phyloP scores from a whole-genome alignment of 495 filamentous ascomycete species.

The Aspergillus ostianus region DNA sequence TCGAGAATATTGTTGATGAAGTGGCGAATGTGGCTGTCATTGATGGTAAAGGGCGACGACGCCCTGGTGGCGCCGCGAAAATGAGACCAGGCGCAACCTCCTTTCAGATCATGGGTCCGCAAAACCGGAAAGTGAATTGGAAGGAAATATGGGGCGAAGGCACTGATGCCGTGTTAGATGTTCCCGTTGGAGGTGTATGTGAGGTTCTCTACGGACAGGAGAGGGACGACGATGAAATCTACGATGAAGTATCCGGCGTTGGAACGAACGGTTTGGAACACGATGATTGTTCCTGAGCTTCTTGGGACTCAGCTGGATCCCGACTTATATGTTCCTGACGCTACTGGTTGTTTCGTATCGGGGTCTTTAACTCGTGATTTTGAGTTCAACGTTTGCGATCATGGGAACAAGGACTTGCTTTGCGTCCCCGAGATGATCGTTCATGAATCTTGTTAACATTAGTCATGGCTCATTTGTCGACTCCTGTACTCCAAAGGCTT shows the following conservation, averaged over 20 bases:
- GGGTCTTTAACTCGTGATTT: no score
- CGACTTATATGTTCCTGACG: no score
- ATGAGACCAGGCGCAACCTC: slow-evolving; percentile 47
- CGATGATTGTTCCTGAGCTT: neutral
- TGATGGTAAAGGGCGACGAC: slow-evolving; percentile 64
- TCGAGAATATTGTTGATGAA: slow-evolving; percentile 92
- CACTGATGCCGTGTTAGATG: slow-evolving; percentile 97
- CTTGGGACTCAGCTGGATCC: no score
- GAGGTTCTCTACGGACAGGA: slow-evolving; percentile 66
- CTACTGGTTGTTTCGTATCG: no score
- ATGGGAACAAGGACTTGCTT: no score
- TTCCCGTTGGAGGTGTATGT: slow-evolving; percentile 94
- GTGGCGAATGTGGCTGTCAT: slow-evolving; percentile 81
- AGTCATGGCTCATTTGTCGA: no score
- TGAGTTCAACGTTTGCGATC: no score
- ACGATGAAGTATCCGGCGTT: slow-evolving; percentile 9
- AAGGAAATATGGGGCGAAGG: slow-evolving; percentile 80
- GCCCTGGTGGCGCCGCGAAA: slow-evolving; percentile 40
- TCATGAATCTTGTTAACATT: no score
- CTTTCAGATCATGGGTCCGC: slow-evolving; percentile 48
- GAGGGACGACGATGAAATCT: slow-evolving; percentile 35
- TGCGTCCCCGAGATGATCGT: no score
- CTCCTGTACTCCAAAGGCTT: no score
- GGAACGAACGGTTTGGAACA: neutral
- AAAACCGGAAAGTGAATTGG: slow-evolving; percentile 63